These are phyloP conservation scores for Clavaria fumosa DNA, from an alignment of 768 basidiomycete genomes.

Conservation along the genomic window DNA sequence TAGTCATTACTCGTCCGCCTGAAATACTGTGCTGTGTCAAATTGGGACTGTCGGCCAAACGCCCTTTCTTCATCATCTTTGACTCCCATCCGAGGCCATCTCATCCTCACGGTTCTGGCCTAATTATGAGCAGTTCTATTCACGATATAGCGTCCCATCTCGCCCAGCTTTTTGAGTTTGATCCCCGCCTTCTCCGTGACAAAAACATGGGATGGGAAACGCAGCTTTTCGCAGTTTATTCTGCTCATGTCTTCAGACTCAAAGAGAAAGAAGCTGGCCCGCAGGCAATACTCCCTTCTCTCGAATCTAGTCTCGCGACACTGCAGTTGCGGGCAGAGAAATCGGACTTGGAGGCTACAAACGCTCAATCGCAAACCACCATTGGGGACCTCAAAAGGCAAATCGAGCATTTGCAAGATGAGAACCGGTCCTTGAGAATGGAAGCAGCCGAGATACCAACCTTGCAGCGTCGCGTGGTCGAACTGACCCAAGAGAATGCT, in stretches of 20 bases:
- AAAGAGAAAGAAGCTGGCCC: slow-evolving; percentile 12
- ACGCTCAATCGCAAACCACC: slow-evolving; percentile 6
- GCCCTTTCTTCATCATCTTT: slow-evolving; percentile 40
- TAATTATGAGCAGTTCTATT: slow-evolving; percentile 35
- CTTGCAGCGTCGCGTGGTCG: background rate
- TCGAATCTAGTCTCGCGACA: slow-evolving; percentile 36
- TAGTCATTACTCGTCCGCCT: slow-evolving; percentile 53
- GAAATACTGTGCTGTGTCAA: slow-evolving; percentile 47
- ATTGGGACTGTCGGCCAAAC: slow-evolving; percentile 14
- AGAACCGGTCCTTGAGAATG: background rate
- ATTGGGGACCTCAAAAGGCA: background rate
- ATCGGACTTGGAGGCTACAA: slow-evolving; percentile 21
- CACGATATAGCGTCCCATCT: slow-evolving; percentile 29
- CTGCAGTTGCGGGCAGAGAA: slow-evolving; percentile 28
- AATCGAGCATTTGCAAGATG: background rate
- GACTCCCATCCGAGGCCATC: slow-evolving; percentile 51
- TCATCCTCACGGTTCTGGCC: slow-evolving; percentile 44
- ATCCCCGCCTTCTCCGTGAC: slow-evolving; percentile 27
- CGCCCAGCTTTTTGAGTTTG: slow-evolving; percentile 32
- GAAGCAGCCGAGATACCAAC: background rate
- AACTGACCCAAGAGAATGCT: background rate
- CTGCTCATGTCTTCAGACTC: slow-evolving; percentile 38
- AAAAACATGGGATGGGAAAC: slow-evolving; percentile 44
- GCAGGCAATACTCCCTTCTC: slow-evolving; percentile 17
- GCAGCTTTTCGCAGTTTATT: slow-evolving; percentile 44